Percentiles rank a stretch among this genome's conserved stretches.
phyloP scores from a whole-genome alignment of 1,284 basidiomycete species.

The Moniliophthora roreri region DNA sequence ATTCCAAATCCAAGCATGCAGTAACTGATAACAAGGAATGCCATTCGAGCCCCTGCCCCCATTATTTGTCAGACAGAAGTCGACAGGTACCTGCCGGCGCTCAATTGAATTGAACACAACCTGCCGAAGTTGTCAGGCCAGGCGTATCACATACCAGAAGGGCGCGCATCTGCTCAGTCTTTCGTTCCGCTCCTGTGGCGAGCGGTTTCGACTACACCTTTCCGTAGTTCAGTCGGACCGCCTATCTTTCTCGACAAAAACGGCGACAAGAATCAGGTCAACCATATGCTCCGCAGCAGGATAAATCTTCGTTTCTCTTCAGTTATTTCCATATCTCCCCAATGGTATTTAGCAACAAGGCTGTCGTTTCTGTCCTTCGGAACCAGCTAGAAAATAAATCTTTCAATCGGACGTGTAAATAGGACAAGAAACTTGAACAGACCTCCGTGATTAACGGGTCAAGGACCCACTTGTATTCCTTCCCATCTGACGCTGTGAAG shows the following conservation, averaged over 20 bases:
- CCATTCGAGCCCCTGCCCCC: no score
- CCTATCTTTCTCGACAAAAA: slow-evolving; percentile 34
- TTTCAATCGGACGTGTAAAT: background rate
- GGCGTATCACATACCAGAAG: no score
- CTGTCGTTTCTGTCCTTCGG: background rate
- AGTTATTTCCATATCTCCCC: background rate
- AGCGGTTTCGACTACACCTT: no score
- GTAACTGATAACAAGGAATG: no score
- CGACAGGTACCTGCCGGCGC: no score
- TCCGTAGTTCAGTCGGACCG: background rate
- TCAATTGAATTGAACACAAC: no score
- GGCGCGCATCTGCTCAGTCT: no score
- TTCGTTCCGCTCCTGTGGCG: no score
- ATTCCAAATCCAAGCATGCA: no score
- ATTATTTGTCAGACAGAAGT: no score
- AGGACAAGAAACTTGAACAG: background rate
- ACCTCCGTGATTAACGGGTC: slow-evolving; percentile 22
- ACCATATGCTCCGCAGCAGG: slow-evolving; percentile 33
- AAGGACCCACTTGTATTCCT: slow-evolving; percentile 35
- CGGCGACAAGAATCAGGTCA: slow-evolving; percentile 35
- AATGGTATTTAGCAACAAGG: background rate
- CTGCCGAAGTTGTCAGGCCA: no score
- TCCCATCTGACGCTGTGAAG: slow-evolving; percentile 33
- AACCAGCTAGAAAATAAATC: background rate
- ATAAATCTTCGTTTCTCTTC: slow-evolving; percentile 16